Evolutionary conservation across 257 asterid genomes (phyloP).

Genomic region (Solanum bulbocastanum): DNA sequence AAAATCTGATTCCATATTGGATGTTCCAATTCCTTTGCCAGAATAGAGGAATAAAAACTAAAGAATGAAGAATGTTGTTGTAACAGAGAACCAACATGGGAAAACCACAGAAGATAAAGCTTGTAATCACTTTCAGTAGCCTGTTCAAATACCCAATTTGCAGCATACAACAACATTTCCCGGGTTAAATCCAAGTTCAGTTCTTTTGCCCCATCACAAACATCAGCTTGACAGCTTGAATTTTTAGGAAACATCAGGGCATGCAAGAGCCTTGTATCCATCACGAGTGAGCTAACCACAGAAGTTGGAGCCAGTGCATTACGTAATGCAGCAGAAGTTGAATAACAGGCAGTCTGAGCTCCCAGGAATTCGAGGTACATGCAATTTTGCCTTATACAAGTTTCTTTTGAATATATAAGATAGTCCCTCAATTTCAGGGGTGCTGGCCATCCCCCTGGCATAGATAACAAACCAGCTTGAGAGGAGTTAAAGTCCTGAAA

Average conservation of each 20-base stretch:
- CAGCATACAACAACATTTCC: conserved; percentile 61
- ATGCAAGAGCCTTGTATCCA: conserved; percentile 38
- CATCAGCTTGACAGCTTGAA: conserved; percentile 11
- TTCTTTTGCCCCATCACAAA: conserved; percentile 13
- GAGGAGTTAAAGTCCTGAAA: conserved; percentile 25
- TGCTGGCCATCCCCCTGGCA: conserved; percentile 92
- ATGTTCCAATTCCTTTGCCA: conserved; percentile 51
- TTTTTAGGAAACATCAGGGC: conserved; percentile 34
- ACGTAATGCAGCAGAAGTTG: conserved; percentile 14
- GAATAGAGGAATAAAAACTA: conserved; percentile 28
- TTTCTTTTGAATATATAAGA: conserved; percentile 46
- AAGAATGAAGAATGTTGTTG: conserved; percentile 43
- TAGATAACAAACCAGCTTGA: conserved; percentile 37
- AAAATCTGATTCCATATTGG: conserved; percentile 59
- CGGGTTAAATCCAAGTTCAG: conserved; percentile 28
- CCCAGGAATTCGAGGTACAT: conserved; percentile 69
- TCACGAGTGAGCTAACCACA: conserved; percentile 26
- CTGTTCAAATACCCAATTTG: conserved; percentile 89
- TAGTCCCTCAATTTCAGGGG: conserved; percentile 69
- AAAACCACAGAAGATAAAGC: conserved; percentile 65
- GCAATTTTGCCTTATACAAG: conserved; percentile 58
- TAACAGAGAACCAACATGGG: conserved; percentile 51
- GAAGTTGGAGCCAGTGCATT: conserved; percentile 18
- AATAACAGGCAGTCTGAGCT: conserved; percentile 36
- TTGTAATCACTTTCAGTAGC: conserved; percentile 60